Conservation (phyloP, 176 grass and related monocot species). For the Pharus latifolius region DNA sequence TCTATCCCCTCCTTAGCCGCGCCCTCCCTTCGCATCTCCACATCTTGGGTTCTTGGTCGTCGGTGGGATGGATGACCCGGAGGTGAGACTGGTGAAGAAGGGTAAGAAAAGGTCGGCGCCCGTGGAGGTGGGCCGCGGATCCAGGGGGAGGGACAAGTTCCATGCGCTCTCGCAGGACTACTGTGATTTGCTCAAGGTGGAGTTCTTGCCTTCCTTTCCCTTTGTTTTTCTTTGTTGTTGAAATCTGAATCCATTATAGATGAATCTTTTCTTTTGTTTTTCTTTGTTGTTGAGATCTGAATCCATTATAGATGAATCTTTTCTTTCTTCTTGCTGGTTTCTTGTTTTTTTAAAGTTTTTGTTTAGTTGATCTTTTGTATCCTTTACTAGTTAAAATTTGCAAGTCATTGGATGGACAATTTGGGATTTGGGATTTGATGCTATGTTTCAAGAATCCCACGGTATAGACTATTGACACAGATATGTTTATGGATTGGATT, state of each 20-base stretch:
- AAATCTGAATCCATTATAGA: not conserved
- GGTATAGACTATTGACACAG: not conserved
- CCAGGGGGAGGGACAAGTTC: conserved; percentile 16
- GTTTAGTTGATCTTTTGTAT: too few species aligned
- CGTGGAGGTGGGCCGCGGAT: not conserved
- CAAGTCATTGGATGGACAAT: too few species aligned
- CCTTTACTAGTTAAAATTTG: too few species aligned
- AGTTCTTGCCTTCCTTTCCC: not conserved
- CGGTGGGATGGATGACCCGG: conserved; percentile 23
- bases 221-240: not conserved
- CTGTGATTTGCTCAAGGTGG: conserved; percentile 40
- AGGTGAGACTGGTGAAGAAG: conserved; percentile 30
- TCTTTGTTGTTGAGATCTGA: not conserved
- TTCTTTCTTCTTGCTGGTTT: too few species aligned
- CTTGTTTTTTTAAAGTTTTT: too few species aligned
- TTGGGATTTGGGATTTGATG: too few species aligned
- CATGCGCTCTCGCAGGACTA: conserved; percentile 33
- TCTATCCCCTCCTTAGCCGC: not conserved
- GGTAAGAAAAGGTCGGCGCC: conserved; percentile 8
- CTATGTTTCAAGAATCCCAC: too few species aligned
- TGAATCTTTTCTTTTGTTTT: not conserved
- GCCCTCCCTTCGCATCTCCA: not conserved
- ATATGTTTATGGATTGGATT: not conserved
- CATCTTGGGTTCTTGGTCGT: not conserved
- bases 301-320: not conserved